Evolutionary conservation across 2,329 filamentous ascomycete genomes (phyloP).

Genomic region (Xylariomycetidae sp.): DNA sequence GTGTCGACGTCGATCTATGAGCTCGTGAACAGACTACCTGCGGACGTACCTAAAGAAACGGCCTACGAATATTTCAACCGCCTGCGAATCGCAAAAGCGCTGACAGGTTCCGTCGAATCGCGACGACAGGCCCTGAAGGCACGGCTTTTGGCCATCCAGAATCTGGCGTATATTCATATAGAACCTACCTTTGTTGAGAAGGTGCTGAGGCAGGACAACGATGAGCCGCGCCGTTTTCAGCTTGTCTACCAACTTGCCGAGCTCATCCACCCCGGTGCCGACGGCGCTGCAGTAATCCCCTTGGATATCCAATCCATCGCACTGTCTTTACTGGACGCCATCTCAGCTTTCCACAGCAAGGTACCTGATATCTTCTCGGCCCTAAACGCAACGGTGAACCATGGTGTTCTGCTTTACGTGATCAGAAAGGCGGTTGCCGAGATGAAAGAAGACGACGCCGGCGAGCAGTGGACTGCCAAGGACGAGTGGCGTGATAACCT

Average conservation of each 20-base stretch:
- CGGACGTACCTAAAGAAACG: slow-evolving; percentile 64
- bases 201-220: slow-evolving; percentile 79
- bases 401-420: slow-evolving; percentile 89
- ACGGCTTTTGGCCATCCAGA: slow-evolving; percentile 81
- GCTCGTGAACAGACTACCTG: slow-evolving; percentile 50
- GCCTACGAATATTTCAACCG: slow-evolving; percentile 84
- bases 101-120: slow-evolving; percentile 60
- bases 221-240: slow-evolving; percentile 85
- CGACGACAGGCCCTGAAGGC: slow-evolving; percentile 75
- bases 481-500: slow-evolving; percentile 89
- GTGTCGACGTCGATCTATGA: slow-evolving; percentile 50
- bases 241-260: slow-evolving; percentile 90
- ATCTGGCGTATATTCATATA: slow-evolving; percentile 82
- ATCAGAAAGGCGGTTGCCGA: slow-evolving; percentile 85
- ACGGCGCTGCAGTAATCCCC: slow-evolving; percentile 64
- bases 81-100: slow-evolving; percentile 75
- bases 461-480: slow-evolving; percentile 58
- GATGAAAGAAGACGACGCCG: slow-evolving; percentile 57
- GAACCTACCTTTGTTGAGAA: slow-evolving; percentile 83
- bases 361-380: slow-evolving; percentile 80
- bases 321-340: slow-evolving; percentile 76
- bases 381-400: slow-evolving; percentile 93
- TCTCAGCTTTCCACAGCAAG: slow-evolving; percentile 73
- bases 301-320: slow-evolving; percentile 77
- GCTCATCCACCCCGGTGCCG: slow-evolving; percentile 76